Conservation (phyloP, 2,329 filamentous ascomycete species). For the Capronia epimyces region DNA sequence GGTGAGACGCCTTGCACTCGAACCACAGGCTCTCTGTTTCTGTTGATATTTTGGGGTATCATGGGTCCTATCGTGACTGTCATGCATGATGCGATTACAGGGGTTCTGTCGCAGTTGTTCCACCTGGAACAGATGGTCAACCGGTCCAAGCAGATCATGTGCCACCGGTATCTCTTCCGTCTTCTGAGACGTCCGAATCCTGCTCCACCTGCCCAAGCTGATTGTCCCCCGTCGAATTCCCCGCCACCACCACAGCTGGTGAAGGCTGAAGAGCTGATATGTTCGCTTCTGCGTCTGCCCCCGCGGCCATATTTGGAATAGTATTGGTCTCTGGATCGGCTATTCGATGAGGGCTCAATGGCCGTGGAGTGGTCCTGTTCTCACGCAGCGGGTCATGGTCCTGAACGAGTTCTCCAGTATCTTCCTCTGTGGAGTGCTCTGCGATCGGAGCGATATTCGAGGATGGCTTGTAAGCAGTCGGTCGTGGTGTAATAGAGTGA, state of each 20-base stretch:
- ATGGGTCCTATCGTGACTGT: no score
- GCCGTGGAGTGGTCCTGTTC: neutral
- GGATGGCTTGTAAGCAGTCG: conserved; percentile 2
- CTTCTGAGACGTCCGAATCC: neutral
- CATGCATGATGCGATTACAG: no score
- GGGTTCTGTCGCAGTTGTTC: no score
- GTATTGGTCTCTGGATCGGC: no score
- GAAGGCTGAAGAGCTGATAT: neutral
- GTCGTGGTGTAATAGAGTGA: conserved; percentile 2
- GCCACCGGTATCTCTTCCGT: conserved; percentile 11
- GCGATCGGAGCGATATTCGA: conserved; percentile 9
- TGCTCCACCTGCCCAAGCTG: neutral
- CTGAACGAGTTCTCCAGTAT: neutral
- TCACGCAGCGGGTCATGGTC: neutral
- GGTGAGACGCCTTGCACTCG: no score
- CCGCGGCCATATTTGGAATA: neutral
- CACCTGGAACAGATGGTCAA: neutral
- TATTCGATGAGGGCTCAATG: no score
- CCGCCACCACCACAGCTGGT: neutral
- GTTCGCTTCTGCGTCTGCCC: neutral
- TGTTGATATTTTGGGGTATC: no score
- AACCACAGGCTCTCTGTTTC: no score
- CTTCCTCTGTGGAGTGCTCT: neutral
- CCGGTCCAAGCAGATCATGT: neutral
- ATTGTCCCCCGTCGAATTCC: neutral